Percentiles rank a stretch among this genome's conserved stretches.
These are phyloP conservation scores for Senna tora DNA, from an alignment of 306 rosid species.

Conservation along the genomic window DNA sequence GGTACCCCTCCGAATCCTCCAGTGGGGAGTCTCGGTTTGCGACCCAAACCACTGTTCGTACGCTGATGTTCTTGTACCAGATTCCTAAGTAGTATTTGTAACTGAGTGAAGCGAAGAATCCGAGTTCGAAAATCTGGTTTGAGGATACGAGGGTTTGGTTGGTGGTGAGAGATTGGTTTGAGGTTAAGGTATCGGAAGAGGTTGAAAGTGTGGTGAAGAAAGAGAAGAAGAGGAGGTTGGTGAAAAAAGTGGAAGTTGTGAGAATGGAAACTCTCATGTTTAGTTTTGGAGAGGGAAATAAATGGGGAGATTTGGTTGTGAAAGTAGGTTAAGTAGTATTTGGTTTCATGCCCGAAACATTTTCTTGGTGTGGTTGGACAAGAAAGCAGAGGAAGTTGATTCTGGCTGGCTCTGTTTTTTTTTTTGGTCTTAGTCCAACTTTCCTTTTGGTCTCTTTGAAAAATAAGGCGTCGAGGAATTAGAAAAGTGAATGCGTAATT, in stretches of 20 bases:
- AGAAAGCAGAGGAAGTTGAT: too few species aligned
- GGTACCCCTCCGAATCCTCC: constrained; percentile 39
- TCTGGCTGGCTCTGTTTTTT: too few species aligned
- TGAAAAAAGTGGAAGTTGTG: too few species aligned
- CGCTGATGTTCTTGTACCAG: constrained; percentile 55
- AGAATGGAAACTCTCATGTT: constrained; percentile 41
- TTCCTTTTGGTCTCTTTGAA: too few species aligned
- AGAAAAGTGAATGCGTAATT: too few species aligned
- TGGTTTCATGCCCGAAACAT: constrained; percentile 34
- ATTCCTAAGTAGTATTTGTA: constrained; percentile 64
- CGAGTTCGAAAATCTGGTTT: constrained; percentile 49
- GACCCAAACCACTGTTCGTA: constrained; percentile 62
- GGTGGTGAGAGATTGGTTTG: constrained; percentile 47
- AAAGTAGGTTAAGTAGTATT: constrained; percentile 7
- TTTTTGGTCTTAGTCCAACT: too few species aligned
- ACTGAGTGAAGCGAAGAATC: constrained; percentile 44
- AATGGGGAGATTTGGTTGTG: constrained; percentile 11
- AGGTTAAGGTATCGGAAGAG: constrained; percentile 51
- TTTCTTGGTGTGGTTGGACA: constrained; percentile 25
- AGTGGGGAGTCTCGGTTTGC: constrained; percentile 79
- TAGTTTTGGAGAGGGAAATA: constrained; percentile 14
- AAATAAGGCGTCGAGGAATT: too few species aligned
- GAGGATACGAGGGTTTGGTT: constrained; percentile 61
- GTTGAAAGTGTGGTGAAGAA: constrained; percentile 38
- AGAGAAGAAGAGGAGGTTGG: constrained; percentile 34